Base-by-base conservation (phyloP, 768 basidiomycete genomes). In the Amanita phalloides region DNA sequence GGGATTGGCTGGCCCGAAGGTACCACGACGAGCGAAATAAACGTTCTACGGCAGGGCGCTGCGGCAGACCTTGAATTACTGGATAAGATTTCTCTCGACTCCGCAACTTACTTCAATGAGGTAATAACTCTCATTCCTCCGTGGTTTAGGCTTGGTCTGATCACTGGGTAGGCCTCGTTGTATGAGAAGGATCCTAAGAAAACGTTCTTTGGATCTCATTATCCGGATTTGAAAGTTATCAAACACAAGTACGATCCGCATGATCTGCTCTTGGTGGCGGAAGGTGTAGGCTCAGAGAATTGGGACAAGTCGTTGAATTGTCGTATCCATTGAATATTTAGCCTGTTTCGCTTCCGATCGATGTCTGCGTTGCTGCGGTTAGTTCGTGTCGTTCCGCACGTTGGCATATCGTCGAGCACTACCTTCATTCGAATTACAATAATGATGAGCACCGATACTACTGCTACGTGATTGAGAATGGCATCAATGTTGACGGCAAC, bases 31-130 rank as follows among this genome's bases (percentile, higher is more conserved):
- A 14, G 23, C 10, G 47, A 2, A 6, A 48, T 48, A 21, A 38
- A 39, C 21, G 4, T 13, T 9, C 8, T 45, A 51, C 35, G 53
- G 54, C 20, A 56, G 55, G 37, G 37, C 62, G 43, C 36, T 45
- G n/a, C 36, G 64, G 44, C 51, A 2, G 54, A 56, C 11, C 54
- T 67, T 3, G 56, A 59, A 21, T 49, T 59, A 5, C 38, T 70
- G 23, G 64, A 67, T 36, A 39, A 45, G 3, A 48, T 66, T 5
- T 60, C 68, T 13, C 59, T 67, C 4, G 68, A 67, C 21, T 55
- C 71, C 3, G 74, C 71, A 3, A 65, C 76, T 2, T 76, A 78
- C 58, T 65, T 75, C 42, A 75, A 77, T 55, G 76, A 79, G 68
- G 76, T 71, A 21, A 20, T 65, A 55, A n/a, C 38, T 54, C 10